Evolutionary conservation across 192 early-diverging fungal genomes (phyloP), one percentile per base, ranked within the genome.

Genomic region (Coemansia sp.): DNA sequence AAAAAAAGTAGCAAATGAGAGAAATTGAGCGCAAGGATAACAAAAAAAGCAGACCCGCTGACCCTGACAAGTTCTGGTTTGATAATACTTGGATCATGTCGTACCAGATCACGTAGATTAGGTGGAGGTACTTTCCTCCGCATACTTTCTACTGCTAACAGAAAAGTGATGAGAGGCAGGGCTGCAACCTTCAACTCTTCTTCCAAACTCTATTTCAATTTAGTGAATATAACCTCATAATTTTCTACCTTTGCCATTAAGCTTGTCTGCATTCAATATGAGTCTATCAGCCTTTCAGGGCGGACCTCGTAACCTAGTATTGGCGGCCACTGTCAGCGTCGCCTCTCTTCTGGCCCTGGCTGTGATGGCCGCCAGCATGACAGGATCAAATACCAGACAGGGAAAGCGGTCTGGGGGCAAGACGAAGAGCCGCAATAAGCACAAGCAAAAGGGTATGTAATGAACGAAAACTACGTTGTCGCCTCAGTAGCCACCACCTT

Each of bases 261-360:
- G 22, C 41, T 33, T 63, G 20, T 12, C 22, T 1, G 9, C 20
- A 18, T 29, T 36, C 36, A 7, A 18, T 22, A 55, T 67, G n/a
- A 43, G 44, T 15, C 27, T 66, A 11, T 67, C 61, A 46, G 66
- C 60, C 29, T 60, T 72, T 24, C 34, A 46, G 1, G 60, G 72
- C 31, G 59, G 66, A 1, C 66, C 66, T 41, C 74, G 71, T 36
- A 73, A 69, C 60, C 52, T 84, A 59, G 42, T 78, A 47, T 44
- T 84, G n/a, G 63, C 66, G 8, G 81, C 76, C 15, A 79, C 82
- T 36, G 65, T 77, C 46, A 76, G 82, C 63, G 60, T 75, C 11
- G 78, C 70, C 16, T 79, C 77, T 47, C 69, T 79, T 27, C 5
- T 85, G 22, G 82, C 75, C 3, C 46, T 77, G 49, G 71, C 69